Evolutionary conservation across 331 rosid genomes (phyloP), one percentile per base, ranked within the genome.

Genomic region (Prunus yedoensis): DNA sequence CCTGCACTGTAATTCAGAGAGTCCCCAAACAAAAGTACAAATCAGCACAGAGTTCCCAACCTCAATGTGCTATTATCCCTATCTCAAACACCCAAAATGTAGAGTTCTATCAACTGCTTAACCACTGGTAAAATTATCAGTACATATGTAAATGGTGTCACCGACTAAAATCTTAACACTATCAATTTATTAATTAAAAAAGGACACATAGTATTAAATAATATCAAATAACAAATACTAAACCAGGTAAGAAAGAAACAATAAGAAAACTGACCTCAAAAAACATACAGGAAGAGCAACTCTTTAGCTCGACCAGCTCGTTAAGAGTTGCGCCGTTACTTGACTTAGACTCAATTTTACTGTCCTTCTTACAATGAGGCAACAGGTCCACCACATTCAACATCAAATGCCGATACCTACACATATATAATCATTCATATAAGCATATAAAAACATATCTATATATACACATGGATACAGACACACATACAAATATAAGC

Each of bases 321-420:
- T 93, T 93, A 65, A 93, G 75, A 9, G 96, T 87, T 13, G 91
- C 87, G 9, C 96, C 95, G 64, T 93, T 90, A 32, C 87, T 87
- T 46, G 86, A 87, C 83, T 86, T 89, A 3, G 96, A 86, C 77
- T 94, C 92, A 25, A 90, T 88, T 83, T 94, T 89, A 84, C 79
- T 94, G 71, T 92, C 99, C 93, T 89, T 94, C 90, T 95, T 92
- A 80, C 90, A 88, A 45, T 95, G 99, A 41, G 99, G 99, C 81
- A 95, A 77, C 68, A 95, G 87, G 15, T 94, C 90, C 57, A 92
- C 97, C 81, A 95, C 18, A 74, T 95, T 95, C 94, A 92, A 87
- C 99, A 95, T 95, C 82, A 95, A 82, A 84, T 95, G 99, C 27
- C 97, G 97, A 81, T 90, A 95, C 87, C 99, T 92, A 67, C n/a